Evolutionary conservation across 495 filamentous ascomycete species (phyloP), one percentile per base, ranked within the genome.

Genomic region (Penicillium pulvis): DNA sequence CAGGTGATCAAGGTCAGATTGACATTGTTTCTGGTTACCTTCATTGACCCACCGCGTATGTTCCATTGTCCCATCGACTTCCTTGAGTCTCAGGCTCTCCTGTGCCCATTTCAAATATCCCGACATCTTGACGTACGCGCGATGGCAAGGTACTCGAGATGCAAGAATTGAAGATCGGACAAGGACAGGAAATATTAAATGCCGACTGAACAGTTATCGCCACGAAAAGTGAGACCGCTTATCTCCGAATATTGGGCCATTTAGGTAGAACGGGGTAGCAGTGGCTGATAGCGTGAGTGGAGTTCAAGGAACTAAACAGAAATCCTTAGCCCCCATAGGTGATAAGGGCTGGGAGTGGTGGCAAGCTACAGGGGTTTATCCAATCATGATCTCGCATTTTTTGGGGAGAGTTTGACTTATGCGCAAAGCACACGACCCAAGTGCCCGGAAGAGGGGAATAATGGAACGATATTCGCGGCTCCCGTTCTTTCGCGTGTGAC

Each of bases 81-180:
- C 51, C 51, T 53, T 39, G 4, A 53, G 24, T 23, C 39, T 43
- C 12, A 53, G 4, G 51, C 51, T 44, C 35, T 53, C 39, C 39
- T 24, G 51, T 9, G 24, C 14, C 51, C 39, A 19, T 53, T 26
- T 39, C 12, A 53, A 12, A 30, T 42, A 44, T 26, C 17, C n/a
- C 16, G 36, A 42, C 51, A 53, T 53, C 7, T 24, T 53, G 20
- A 36, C 14, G 20, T 2, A 10, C 24, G 12, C 9, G 3, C 6
- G 17, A 45, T 23, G 28, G 28, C 2, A 28, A 7, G 28, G 28
- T 11, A 6, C n/a, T 20, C 3, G 17, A 45, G n/a, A 45, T 7
- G 1, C 4, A 20, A 45, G 17, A 39, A 20, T 0, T 17, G 17
- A 35, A 16, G n/a, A 36, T 7, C 10, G 7, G 19, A 30, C 26